A percentile compares a stretch with the other conserved stretches of the same genome.
These are phyloP conservation scores for Thermothielavioides terrestris DNA, from an alignment of 495 filamentous ascomycete species.

Conservation along the genomic window DNA sequence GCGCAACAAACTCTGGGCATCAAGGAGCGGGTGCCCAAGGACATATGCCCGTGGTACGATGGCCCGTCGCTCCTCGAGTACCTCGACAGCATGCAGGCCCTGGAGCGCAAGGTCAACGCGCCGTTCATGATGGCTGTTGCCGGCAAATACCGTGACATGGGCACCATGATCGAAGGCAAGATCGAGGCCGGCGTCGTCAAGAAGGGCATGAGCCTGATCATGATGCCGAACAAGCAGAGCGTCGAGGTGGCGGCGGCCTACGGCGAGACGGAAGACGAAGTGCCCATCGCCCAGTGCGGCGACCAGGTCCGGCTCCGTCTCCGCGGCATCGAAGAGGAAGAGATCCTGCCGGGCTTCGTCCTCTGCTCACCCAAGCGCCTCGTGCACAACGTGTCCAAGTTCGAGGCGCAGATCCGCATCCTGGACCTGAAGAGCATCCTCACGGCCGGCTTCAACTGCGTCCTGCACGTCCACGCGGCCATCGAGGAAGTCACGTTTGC, in stretches of 20 bases:
- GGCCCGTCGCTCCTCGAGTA: constrained; percentile 94
- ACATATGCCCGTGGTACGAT: constrained; percentile 72
- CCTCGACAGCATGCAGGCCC: constrained; percentile 78
- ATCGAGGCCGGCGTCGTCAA: constrained; percentile 85
- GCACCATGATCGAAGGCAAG: constrained; percentile 95
- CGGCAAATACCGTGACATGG: constrained; percentile 94
- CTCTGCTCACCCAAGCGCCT: constrained; percentile 85
- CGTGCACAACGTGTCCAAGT: constrained; percentile 79
- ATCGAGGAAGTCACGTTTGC: constrained; percentile 92
- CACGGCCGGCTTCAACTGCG: constrained; percentile 69
- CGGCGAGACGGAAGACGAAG: constrained; percentile 93
- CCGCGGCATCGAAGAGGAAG: constrained; percentile 93
- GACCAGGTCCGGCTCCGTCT: constrained; percentile 92
- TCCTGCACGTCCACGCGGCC: constrained; percentile 83
- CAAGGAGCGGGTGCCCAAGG: constrained; percentile 75
- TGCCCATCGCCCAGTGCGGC: constrained; percentile 68
- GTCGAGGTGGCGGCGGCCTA: constrained; percentile 77
- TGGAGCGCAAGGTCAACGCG: constrained; percentile 93
- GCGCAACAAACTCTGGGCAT: constrained; percentile 78
- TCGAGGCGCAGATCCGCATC: constrained; percentile 94
- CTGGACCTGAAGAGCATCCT: constrained; percentile 95
- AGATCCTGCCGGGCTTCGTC: constrained; percentile 91
- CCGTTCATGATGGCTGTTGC: constrained; percentile 99
- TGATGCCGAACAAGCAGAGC: constrained; percentile 90
- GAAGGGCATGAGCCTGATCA: constrained; percentile 70